A percentile compares a stretch with the other conserved stretches of the same genome.
Evolutionary conservation across 352 stramenopile genomes (phyloP).

Genomic region (Globisporangium heterothallicum): DNA sequence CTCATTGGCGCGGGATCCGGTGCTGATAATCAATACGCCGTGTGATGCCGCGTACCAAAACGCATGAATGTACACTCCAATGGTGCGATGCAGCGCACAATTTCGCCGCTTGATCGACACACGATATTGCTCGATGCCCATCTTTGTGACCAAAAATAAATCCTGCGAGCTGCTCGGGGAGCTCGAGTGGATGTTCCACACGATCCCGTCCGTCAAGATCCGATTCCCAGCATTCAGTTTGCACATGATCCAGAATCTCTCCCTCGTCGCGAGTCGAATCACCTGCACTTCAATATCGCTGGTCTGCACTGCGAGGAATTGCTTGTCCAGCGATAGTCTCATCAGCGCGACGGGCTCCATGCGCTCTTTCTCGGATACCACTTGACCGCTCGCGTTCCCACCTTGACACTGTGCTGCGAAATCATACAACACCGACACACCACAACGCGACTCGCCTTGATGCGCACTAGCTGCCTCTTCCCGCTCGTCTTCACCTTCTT

Average conservation of each 20-base stretch:
- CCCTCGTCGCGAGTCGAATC: slow-evolving; percentile 31
- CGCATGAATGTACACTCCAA: slow-evolving; percentile 56
- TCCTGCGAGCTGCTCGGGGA: slow-evolving; percentile 51
- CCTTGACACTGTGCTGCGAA: slow-evolving; percentile 16
- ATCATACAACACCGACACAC: slow-evolving; percentile 36
- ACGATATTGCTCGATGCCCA: slow-evolving; percentile 74
- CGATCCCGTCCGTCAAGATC: slow-evolving; percentile 46
- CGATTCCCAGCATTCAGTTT: slow-evolving; percentile 57
- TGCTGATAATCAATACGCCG: slow-evolving; percentile 62
- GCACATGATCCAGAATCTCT: slow-evolving; percentile 69
- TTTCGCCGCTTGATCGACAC: slow-evolving; percentile 50
- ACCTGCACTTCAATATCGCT: slow-evolving; percentile 83
- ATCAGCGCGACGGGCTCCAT: slow-evolving; percentile 28
- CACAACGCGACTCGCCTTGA: neutral
- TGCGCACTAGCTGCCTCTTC: slow-evolving; percentile 1
- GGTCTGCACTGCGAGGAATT: slow-evolving; percentile 73
- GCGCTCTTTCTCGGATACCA: neutral
- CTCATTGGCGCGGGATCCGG: slow-evolving; percentile 69
- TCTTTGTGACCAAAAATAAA: slow-evolving; percentile 67
- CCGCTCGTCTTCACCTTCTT: slow-evolving; percentile 7
- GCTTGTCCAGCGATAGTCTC: slow-evolving; percentile 52
- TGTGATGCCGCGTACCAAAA: slow-evolving; percentile 71
- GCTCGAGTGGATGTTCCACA: slow-evolving; percentile 61
- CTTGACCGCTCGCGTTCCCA: neutral
- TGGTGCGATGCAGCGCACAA: slow-evolving; percentile 48